phyloP scores from a whole-genome alignment of 352 stramenopile genomes.

The Pythium folliculosum region DNA sequence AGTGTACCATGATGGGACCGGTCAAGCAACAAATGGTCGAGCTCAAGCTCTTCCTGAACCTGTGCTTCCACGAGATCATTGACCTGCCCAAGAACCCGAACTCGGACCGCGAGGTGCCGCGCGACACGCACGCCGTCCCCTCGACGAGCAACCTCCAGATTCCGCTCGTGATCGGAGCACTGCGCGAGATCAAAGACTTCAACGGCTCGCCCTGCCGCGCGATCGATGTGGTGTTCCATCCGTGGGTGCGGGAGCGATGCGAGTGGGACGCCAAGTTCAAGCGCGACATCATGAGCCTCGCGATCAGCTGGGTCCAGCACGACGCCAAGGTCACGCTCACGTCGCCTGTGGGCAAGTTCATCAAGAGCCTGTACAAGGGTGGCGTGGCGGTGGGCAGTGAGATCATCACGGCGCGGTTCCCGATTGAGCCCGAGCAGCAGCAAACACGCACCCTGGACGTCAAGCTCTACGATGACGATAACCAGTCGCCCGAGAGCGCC shows the following conservation, averaged over 20 bases:
- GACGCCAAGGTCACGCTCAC: slow-evolving; percentile 44
- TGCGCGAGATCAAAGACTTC: slow-evolving; percentile 54
- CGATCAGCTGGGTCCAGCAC: slow-evolving; percentile 76
- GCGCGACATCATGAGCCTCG: slow-evolving; percentile 76
- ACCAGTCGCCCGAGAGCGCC: slow-evolving; percentile 9
- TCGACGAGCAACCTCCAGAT: slow-evolving; percentile 78
- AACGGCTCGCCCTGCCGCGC: slow-evolving; percentile 44
- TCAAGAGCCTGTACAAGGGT: slow-evolving; percentile 86
- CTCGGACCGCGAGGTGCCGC: slow-evolving; percentile 53
- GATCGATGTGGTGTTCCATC: slow-evolving; percentile 80
- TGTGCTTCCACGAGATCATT: slow-evolving; percentile 73
- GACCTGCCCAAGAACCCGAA: slow-evolving; percentile 79
- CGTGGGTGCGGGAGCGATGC: slow-evolving; percentile 72
- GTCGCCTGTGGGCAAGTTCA: slow-evolving; percentile 62
- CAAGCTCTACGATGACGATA: slow-evolving; percentile 17
- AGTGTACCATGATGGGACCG: slow-evolving; percentile 56
- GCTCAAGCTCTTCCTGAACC: slow-evolving; percentile 82
- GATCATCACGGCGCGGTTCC: slow-evolving; percentile 81
- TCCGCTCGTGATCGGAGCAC: slow-evolving; percentile 64
- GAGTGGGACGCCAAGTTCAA: slow-evolving; percentile 83
- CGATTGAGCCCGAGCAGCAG: slow-evolving; percentile 45
- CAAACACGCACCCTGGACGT: slow-evolving; percentile 25
- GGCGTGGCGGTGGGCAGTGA: slow-evolving; percentile 53
- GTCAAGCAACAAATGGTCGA: slow-evolving; percentile 63
- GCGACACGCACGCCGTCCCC: slow-evolving; percentile 59